Base-by-base conservation (phyloP, 352 stramenopile species). In the Poterioochromonas sp. region DNA sequence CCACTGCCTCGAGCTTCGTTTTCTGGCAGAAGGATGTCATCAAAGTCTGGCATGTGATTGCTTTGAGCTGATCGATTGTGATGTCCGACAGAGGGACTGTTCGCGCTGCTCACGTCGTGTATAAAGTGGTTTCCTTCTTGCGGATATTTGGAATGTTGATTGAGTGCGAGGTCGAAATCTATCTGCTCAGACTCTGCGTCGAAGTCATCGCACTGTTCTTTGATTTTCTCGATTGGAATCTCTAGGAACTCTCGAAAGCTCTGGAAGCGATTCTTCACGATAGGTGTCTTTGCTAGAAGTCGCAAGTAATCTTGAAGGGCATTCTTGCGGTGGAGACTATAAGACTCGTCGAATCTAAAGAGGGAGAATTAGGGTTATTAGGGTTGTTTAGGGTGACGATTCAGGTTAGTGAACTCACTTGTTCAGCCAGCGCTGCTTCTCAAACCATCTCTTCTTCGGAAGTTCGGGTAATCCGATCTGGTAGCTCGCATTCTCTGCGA, bases 371-470 rank as follows among this genome's bases (percentile, higher is more conserved):
- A 58, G 47, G 15, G 26, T 15, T 58, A 26, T 58, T 26, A 58
- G 47, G 26, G 15, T 26, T 26, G 15, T 58, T 58, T 26, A 58
- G 15, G 47, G 15, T 26, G 15, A 58, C 15, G 26, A 26, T 26
- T 58, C 47, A 58, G 26, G 15, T 26, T 26, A 58, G 15, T 26
- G 47, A 26, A 26, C 47, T 68, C 34, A 68, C 58, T 26, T 68
- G n/a, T 73, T 73, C 35, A 73, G 26, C 63, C 63, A 73, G 2
- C 63, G 22, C 35, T 73, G 63, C 29, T 47, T 40, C 32, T 73
- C 63, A 73, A 73, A 73, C 63, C 63, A 73, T 15, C 63, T 8
- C 40, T 73, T 73, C 37, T 73, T 73, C 2, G 63, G 63, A 8
- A 73, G 35, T 15, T 44, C 35, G 37, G 63, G 63, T 35, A 73